Percentiles rank a stretch among this genome's conserved stretches.
These are phyloP conservation scores for Cornus florida DNA, from an alignment of 148 eudicot genomes.

Conservation along the genomic window DNA sequence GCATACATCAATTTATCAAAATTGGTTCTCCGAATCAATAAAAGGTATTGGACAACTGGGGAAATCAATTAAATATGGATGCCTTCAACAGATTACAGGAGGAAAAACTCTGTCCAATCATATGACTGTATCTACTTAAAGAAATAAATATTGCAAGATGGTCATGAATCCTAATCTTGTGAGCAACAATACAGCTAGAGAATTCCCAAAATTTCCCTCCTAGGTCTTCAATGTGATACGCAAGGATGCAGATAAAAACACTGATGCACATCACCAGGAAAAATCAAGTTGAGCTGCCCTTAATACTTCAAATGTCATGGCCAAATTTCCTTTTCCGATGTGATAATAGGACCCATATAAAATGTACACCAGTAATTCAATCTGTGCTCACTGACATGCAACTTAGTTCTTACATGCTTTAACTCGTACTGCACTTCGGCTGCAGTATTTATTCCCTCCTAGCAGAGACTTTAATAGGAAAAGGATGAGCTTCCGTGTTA, in stretches of 20 bases:
- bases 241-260: neutral
- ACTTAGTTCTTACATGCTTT: neutral
- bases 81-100: neutral
- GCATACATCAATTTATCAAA: conserved; percentile 5
- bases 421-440: neutral
- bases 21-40: conserved; percentile 8
- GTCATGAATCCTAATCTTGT: neutral
- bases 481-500: conserved; percentile 95
- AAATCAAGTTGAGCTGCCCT: conserved; percentile 4
- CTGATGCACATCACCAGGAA: neutral
- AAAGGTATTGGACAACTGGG: conserved; percentile 1
- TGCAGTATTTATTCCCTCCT: conserved; percentile 25
- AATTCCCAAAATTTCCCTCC: neutral
- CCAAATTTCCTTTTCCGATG: conserved; percentile 11
- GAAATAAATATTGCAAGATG: neutral
- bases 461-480: conserved; percentile 49
- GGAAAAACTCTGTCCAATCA: neutral
- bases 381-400: neutral
- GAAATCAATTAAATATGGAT: conserved; percentile 8
- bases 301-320: conserved; percentile 7
- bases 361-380: neutral
- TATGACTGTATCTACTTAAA: neutral
- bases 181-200: neutral
- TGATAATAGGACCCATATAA: neutral
- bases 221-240: neutral